Evolutionary conservation across 2,329 filamentous ascomycete species (phyloP), one percentile per base, ranked within the genome.

Genomic region (Gremmenia infestans): DNA sequence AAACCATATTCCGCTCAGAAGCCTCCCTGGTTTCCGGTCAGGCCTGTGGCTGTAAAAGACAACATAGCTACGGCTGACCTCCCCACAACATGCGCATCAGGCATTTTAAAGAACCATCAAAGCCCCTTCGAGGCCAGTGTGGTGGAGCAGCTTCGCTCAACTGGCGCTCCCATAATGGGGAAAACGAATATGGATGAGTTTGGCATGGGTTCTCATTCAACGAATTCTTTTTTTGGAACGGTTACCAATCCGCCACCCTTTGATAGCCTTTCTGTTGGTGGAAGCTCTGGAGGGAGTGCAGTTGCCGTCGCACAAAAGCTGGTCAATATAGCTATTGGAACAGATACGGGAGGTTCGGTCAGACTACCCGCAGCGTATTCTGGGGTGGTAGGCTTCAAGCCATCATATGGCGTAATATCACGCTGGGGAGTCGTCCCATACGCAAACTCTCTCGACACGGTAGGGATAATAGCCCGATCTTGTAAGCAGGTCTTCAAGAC

Each of bases 181-280:
- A 96, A 96, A 72, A 92, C 91, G 2, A 96, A 96, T 70, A 85
- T 97, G 78, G 94, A 97, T 73, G 94, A 96, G 70, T 96, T 96
- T 70, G 91, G 92, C 28, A 96, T 96, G 92, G 91, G 91, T 2
- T 95, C 91, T 8, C 87, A 96, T 68, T 88, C 86, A 1, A 80
- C 78, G 19, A 75, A 86, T 65, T 91, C 90, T 0, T 73, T 78
- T 53, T 83, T 86, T 64, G 89, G 88, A 1, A 70, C 82, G 1
- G 88, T 93, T 32, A 32, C 28, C 4, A 71, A 75, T 28, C 19
- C 11, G 19, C 25, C 19, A 7, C 52, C 45, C 11, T 47, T 40
- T n/a, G 12, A 45, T 11, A 22, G 47, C 6, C 35, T 35, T 37
- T 94, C 91, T 0, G 87, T 88, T 0, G 92, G 92, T 39, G 92